Evolutionary conservation across 176 grass and related monocot species (phyloP), one percentile per base, ranked within the genome.

Genomic region (Zoysia japonica): DNA sequence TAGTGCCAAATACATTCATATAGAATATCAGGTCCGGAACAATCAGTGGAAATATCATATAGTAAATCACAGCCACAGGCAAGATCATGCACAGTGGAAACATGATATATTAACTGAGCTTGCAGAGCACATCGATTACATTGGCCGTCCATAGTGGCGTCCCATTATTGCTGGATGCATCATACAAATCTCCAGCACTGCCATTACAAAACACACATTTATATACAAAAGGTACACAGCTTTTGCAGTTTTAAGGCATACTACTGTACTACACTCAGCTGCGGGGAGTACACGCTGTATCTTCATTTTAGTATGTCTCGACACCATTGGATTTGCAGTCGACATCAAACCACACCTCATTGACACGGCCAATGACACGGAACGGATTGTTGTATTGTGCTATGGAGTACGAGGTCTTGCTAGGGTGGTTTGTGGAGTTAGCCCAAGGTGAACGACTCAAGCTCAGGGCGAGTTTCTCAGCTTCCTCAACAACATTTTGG

Each of bases 261-360:
- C 15, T 46, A 44, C 59, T 15, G 0, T 6, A 70, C 15, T 46
- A 44, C 59, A 47, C 20, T 65, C 40, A 35, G 20, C 66, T 75
- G 51, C 9, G 1, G 20, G 3, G 16, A 48, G 16, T 3, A 11
- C 63, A 68, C 64, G 51, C 5, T 5, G 35, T 66, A 66, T 10
- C 80, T 40, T 35, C 69, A 89, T 48, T 74, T 86, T 53, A 97
- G 79, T 78, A 92, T 4, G 63, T 43, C 80, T 92, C 87, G 5
- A 89, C 52, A 45, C 77, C 71, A 43, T 57, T 55, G n/a, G 91
- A 87, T 75, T 82, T 80, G 62, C 94, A 97, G 16, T 39, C 42
- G 61, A 97, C 72, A 48, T 97, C 80, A 3, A 92, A 86, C 91
- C 91, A 97, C 50, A 97, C 94, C 73, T 97, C 94, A 75, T 97